These are phyloP conservation scores for Otatea glauca DNA, from an alignment of 176 grass and related monocot genomes.

Conservation along the genomic window DNA sequence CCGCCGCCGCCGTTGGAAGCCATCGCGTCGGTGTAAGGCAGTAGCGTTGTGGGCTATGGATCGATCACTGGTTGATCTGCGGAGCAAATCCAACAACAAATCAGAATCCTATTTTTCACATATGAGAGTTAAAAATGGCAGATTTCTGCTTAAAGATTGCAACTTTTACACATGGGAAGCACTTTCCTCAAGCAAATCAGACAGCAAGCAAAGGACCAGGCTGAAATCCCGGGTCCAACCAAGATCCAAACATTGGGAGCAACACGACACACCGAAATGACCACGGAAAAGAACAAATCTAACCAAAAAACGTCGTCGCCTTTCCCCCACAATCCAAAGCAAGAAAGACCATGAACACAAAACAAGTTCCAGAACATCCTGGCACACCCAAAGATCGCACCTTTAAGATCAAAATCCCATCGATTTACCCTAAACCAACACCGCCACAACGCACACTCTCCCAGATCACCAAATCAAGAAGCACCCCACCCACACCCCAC, in stretches of 20 bases:
- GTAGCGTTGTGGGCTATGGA: background rate
- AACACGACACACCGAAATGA: background rate
- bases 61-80: constrained; percentile 51
- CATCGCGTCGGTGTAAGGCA: constrained; percentile 35
- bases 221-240: constrained; percentile 9
- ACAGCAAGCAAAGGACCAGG: constrained; percentile 5
- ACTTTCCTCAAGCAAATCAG: constrained; percentile 10
- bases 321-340: background rate
- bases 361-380: background rate
- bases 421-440: background rate
- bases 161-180: background rate
- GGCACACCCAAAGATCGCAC: background rate
- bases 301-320: background rate
- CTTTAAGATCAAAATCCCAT: background rate
- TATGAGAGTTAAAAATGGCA: background rate
- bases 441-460: background rate
- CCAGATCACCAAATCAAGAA: constrained; percentile 4
- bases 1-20: constrained; percentile 43
- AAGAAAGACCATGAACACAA: background rate
- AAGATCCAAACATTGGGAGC: constrained; percentile 15
- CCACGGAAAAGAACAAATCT: background rate
- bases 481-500: background rate
- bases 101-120: background rate
- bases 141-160: background rate
- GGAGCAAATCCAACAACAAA: background rate